A percentile compares a stretch with the other conserved stretches of the same genome.
These are phyloP conservation scores for Bruguiera parviflora DNA, from an alignment of 345 rosid species.

Conservation along the genomic window DNA sequence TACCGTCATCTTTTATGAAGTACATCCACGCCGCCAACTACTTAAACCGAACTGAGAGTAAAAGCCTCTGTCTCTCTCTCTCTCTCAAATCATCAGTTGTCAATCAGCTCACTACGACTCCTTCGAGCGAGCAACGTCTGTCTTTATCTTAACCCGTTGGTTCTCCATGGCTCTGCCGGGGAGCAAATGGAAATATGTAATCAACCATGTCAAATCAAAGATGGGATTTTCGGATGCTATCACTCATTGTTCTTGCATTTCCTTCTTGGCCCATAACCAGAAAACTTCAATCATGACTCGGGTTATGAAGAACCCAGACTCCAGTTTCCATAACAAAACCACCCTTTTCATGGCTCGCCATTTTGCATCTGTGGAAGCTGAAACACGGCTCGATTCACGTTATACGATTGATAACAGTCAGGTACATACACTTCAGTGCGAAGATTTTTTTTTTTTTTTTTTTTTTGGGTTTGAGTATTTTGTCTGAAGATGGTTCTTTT, in stretches of 20 bases:
- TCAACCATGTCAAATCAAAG: slow-evolving; percentile 26
- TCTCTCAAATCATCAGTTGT: not conserved
- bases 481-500: not conserved
- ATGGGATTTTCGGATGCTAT: slow-evolving; percentile 12
- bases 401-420: not conserved
- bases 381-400: not conserved
- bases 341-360: slow-evolving; percentile 1
- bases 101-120: no score
- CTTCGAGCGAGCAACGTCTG: no score
- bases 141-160: no score
- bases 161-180: slow-evolving; percentile 27
- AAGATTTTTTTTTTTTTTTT: not conserved
- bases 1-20: no score
- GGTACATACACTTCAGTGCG: not conserved
- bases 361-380: not conserved
- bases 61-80: not conserved
- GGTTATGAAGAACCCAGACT: slow-evolving; percentile 15
- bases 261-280: not conserved
- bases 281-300: not conserved
- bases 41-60: no score
- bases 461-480: not conserved
- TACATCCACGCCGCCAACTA: no score
- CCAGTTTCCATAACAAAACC: not conserved
- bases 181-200: slow-evolving; percentile 19
- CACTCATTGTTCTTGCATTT: slow-evolving; percentile 1